Evolutionary conservation across 2,329 filamentous ascomycete species (phyloP).

Genomic region (Cladorrhinum sp.): DNA sequence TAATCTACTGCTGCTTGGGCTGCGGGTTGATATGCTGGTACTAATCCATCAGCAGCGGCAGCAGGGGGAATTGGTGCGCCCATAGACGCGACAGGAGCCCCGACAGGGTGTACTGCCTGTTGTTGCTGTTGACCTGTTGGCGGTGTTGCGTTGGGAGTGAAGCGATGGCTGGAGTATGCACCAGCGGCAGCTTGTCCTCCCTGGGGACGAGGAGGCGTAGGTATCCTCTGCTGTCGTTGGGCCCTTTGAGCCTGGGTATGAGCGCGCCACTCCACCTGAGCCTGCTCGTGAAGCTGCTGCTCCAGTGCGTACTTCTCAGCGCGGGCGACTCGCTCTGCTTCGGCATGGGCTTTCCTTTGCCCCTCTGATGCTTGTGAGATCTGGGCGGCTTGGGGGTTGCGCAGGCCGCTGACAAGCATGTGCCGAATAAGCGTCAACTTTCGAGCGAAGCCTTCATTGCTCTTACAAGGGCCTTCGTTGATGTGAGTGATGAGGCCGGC

Average conservation of each 20-base stretch:
- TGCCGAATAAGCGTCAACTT: conserved; percentile 11
- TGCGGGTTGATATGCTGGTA: not conserved
- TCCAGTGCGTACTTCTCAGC: conserved; percentile 6
- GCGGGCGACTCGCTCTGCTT: conserved; percentile 10
- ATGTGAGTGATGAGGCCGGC: conserved; percentile 11
- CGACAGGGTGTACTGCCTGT: not conserved
- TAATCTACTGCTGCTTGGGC: not conserved
- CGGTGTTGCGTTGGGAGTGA: not conserved
- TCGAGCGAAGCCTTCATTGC: conserved; percentile 6
- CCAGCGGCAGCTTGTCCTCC: not conserved
- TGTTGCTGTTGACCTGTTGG: not conserved
- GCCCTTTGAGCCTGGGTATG: not conserved
- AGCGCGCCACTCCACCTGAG: conserved; percentile 1
- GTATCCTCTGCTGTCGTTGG: conserved; percentile 3
- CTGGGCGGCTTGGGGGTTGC: conserved; percentile 6
- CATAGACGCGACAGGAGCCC: not conserved
- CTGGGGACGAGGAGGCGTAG: not conserved
- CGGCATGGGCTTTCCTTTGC: conserved; percentile 8
- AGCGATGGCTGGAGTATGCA: not conserved
- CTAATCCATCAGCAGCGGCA: not conserved
- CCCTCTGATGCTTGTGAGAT: not conserved
- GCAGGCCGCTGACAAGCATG: conserved; percentile 8
- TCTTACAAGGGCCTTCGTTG: conserved; percentile 9
- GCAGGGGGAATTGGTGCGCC: not conserved
- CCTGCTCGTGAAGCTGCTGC: not conserved